Evolutionary conservation across 2,329 filamentous ascomycete species (phyloP).

Genomic region (Hirsutella rhossiliensis): DNA sequence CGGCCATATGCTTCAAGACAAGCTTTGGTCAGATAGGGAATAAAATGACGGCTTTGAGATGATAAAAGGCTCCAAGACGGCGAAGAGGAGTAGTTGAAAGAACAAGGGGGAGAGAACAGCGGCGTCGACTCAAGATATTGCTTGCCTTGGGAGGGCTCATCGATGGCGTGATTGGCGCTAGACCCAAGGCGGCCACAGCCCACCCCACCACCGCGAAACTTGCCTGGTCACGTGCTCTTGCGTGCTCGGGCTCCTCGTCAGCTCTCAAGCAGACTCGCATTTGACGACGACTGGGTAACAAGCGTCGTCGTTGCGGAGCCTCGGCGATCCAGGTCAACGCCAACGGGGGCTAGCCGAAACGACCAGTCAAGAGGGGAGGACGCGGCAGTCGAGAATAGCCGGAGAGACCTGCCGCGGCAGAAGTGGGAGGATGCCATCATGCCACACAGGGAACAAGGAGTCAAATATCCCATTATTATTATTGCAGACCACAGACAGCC

Average conservation of each 20-base stretch:
- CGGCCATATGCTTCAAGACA: not conserved
- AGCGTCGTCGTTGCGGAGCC: no score
- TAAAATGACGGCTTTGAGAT: constrained; percentile 9
- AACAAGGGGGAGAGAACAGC: constrained; percentile 5
- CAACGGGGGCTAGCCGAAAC: no score
- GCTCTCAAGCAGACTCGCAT: not conserved
- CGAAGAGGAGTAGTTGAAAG: constrained; percentile 9
- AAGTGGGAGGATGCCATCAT: no score
- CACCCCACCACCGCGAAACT: not conserved
- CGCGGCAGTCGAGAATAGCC: no score
- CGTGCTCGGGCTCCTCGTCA: not conserved
- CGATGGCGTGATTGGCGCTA: constrained; percentile 21
- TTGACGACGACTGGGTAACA: no score
- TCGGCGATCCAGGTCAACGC: no score
- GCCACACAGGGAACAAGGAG: no score
- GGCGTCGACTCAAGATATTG: constrained; percentile 8
- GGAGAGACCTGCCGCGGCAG: no score
- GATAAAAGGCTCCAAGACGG: constrained; percentile 3
- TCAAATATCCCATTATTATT: no score
- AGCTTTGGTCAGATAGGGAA: constrained; percentile 2
- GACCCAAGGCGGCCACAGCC: constrained; percentile 6
- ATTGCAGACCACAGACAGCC: no score
- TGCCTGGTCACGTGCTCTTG: constrained; percentile 1
- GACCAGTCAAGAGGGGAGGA: no score
- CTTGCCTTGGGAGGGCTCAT: constrained; percentile 10